Evolutionary conservation across 495 filamentous ascomycete genomes (phyloP), one percentile per base, ranked within the genome.

Genomic region (Aspergillus asperescens): DNA sequence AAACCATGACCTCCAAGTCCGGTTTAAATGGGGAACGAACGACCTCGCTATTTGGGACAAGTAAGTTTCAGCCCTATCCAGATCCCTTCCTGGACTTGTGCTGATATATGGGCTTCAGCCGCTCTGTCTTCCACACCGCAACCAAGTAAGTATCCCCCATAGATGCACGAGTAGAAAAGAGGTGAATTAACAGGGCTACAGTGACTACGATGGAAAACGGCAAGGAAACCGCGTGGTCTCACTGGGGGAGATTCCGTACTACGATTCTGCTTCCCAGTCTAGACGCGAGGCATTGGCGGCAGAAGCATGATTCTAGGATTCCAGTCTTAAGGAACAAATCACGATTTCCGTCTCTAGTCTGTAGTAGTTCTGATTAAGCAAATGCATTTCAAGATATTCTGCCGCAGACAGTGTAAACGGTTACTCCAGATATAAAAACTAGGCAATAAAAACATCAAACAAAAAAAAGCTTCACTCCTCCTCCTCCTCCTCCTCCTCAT

Each of bases 41-140:
- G 50, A 53, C 19, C 2, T 53, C 0, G 50, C 42, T 7, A 53
- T 53, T 6, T 53, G 50, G 50, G 50, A 53, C 18, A 53, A 52
- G 50, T 52, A 44, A 18, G 47, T 41, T 3, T 7, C 19, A 42
- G 3, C 23, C 22, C 9, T 22, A 12, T 27, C 12, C 12, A 16
- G 8, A 39, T 27, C 7, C 29, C 8, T 5, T 4, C 9, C 23
- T 9, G 4, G 23, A n/a, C 18, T 2, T 7, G 43, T 2, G 13
- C 16, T 43, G 12, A 27, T 23, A 28, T 16, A 40, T 4, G 10
- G n/a, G 1, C 8, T 1, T 1, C 16, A 51, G 48, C 19, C 48
- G 48, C 16, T 51, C 48, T 5, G 48, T 51, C 18, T 51, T 51
- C 38, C 48, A 51, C 9, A 43, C 48, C 8, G 48, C 48, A 0